Evolutionary conservation across 352 stramenopile species (phyloP), one percentile per base, ranked within the genome.

Genomic region (Aphanomyces euteiches): DNA sequence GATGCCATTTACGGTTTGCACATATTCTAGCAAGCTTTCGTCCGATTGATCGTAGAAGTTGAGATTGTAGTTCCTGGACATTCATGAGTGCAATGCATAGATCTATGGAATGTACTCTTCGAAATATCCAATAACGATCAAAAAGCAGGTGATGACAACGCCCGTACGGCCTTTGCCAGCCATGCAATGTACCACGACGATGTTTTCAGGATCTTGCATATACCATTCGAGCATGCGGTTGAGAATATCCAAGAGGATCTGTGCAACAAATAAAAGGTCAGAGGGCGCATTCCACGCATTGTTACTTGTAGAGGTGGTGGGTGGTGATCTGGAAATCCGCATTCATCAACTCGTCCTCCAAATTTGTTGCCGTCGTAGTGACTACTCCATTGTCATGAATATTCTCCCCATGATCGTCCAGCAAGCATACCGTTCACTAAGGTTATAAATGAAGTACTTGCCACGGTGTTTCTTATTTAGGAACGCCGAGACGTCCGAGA

Each of bases 151-250:
- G 73, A 84, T 89, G 15, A 94, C 80, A 57, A 94, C 84, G 47
- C 87, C 87, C 39, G 85, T 93, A 72, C 87, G 84, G 4, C 87
- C 87, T 66, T 94, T 92, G 40, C 87, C 87, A 0, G 87, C 85
- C 45, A 92, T 68, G 61, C 85, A 94, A 71, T 94, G 87, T 56
- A 93, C 87, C 0, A 93, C 87, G 5, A 91, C 70, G 15, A 94
- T 81, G 75, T 94, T 82, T 45, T 90, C 85, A 60, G 73, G 69
- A 56, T 76, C 80, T 34, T 80, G 80, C 41, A 75, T 77, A n/a
- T 82, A 85, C 81, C 80, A 94, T 68, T 84, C 75, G 59, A 90
- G 77, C 83, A 94, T 92, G 64, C 90, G 84, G 75, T 93, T 93
- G 75, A 92, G 85, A 28, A 93, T 92, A 61, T 92, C 83, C 60